Evolutionary conservation across 75 land plant genomes (phyloP), one percentile per base, ranked within the genome.

Genomic region (Pinus tabuliformis): DNA sequence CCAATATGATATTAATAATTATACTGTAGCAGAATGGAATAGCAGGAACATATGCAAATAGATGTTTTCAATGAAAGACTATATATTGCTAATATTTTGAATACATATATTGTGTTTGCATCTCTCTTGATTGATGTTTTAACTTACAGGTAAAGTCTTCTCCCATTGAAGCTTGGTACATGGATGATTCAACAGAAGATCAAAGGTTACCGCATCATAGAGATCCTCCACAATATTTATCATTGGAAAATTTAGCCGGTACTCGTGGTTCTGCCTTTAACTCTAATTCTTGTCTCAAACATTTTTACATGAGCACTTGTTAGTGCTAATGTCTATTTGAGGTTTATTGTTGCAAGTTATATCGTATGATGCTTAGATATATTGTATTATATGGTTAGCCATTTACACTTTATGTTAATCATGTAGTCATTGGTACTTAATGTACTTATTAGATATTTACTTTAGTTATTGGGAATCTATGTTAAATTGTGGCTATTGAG

Each of bases 91-190:
- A 65, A 20, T 37, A 45, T 33, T 37, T 65, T 37, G 33, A 65
- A 37, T 18, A 5, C 9, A 7, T 33, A 33, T 65, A 62, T 26
- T 62, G 6, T 65, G 45, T 65, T 36, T 17, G 17, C 37, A 65
- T 36, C 45, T 15, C 14, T 65, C 70, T 65, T 15, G 17, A 36
- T 33, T 65, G 18, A 65, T 30, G 54, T 5, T 26, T 37, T 65
- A 1, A 17, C 18, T 39, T 65, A 6, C 39, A 65, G 70, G 70
- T 65, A 65, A 18, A 65, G 20, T 39, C 18, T 65, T 45, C 88
- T 73, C 84, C 86, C 12, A 82, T 93, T 75, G 85, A 93, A 80
- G 97, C 99, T 45, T 97, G 99, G 99, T 94, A 92, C 74, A 92
- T 97, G 95, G 98, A 97, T 86, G 91, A 90, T 65, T 89, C 90